These are phyloP conservation scores for Pythium coloratum DNA, from an alignment of 352 stramenopile species.

Conservation along the genomic window DNA sequence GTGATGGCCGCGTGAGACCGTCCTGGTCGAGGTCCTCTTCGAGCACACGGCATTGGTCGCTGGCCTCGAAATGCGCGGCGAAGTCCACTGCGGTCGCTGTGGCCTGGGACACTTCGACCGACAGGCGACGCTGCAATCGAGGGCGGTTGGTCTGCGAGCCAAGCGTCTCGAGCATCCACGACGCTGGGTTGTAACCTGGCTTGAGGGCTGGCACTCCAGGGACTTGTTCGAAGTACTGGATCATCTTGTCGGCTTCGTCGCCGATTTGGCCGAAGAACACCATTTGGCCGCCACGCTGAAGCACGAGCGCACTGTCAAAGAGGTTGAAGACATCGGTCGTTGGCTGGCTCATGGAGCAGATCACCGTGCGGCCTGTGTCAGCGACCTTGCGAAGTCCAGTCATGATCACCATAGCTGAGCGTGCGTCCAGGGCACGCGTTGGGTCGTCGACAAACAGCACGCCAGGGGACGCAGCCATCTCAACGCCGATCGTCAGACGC, in stretches of 20 bases:
- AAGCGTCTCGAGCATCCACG: slow-evolving; percentile 66
- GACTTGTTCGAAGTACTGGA: slow-evolving; percentile 54
- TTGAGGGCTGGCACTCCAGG: slow-evolving; percentile 39
- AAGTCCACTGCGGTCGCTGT: slow-evolving; percentile 24
- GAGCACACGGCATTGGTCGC: slow-evolving; percentile 39
- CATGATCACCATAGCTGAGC: slow-evolving; percentile 49
- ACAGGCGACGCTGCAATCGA: slow-evolving; percentile 6
- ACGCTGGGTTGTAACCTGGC: slow-evolving; percentile 44
- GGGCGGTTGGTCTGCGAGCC: slow-evolving; percentile 19
- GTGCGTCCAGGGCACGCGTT: slow-evolving; percentile 28
- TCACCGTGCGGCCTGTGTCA: slow-evolving; percentile 50
- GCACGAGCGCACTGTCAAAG: slow-evolving; percentile 75
- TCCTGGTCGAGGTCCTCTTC: slow-evolving; percentile 48
- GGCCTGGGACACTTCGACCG: neutral
- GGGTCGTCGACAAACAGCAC: slow-evolving; percentile 76
- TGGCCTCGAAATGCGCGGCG: slow-evolving; percentile 34
- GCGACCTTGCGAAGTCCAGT: slow-evolving; percentile 71
- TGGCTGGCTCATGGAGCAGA: slow-evolving; percentile 89
- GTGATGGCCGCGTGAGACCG: slow-evolving; percentile 39
- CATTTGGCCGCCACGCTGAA: slow-evolving; percentile 41
- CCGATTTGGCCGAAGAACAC: slow-evolving; percentile 44
- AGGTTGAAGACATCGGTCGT: slow-evolving; percentile 71
- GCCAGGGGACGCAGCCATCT: slow-evolving; percentile 72
- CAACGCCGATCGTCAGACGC: slow-evolving; percentile 68
- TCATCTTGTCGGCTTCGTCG: slow-evolving; percentile 27